A percentile compares a stretch with the other conserved stretches of the same genome.
Evolutionary conservation across 768 basidiomycete species (phyloP).

Genomic region (Trametes sanguinea): DNA sequence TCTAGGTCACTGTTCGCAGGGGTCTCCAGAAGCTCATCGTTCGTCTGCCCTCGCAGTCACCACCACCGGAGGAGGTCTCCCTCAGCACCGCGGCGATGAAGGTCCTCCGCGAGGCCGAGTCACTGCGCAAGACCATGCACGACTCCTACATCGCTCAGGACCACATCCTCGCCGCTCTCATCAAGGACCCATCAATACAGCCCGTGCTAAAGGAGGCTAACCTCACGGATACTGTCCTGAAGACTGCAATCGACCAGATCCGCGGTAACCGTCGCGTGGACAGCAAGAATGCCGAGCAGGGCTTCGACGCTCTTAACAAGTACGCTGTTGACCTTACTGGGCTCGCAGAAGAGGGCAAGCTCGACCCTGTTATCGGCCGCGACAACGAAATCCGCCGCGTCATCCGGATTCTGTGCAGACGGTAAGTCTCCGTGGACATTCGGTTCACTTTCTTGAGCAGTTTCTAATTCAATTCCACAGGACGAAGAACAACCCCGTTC

Average conservation of each 20-base stretch:
- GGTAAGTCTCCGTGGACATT: constrained; percentile 39
- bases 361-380: constrained; percentile 94
- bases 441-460: not conserved
- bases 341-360: constrained; percentile 87
- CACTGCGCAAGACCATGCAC: constrained; percentile 79
- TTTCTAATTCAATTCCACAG: constrained; percentile 41
- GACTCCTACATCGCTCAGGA: constrained; percentile 94
- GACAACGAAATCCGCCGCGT: constrained; percentile 90
- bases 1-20: constrained; percentile 61
- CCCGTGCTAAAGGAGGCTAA: constrained; percentile 73
- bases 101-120: constrained; percentile 75
- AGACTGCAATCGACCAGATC: constrained; percentile 75
- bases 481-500: constrained; percentile 96
- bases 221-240: constrained; percentile 70
- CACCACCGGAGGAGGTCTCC: constrained; percentile 80
- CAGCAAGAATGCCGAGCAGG: constrained; percentile 83
- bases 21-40: constrained; percentile 76
- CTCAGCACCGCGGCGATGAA: constrained; percentile 58
- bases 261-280: constrained; percentile 87
- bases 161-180: constrained; percentile 82
- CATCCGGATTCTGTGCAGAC: constrained; percentile 80
- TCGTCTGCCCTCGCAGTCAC: constrained; percentile 79
- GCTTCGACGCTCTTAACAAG: constrained; percentile 90
- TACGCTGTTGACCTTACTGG: constrained; percentile 86
- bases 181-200: constrained; percentile 70